phyloP scores from a whole-genome alignment of 2,329 filamentous ascomycete genomes.

The Fusarium sp. region DNA sequence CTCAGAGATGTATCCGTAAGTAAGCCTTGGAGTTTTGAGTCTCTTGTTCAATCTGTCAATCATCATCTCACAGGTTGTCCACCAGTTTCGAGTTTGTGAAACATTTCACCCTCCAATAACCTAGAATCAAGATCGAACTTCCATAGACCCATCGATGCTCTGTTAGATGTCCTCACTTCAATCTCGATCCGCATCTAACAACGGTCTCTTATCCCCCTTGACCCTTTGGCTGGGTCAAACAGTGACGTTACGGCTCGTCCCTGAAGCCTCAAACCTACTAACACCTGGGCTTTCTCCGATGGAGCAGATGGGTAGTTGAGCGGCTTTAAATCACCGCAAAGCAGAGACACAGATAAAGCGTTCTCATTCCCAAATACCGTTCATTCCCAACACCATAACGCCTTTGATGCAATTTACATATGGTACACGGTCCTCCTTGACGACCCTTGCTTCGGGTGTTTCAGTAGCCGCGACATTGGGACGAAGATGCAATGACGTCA shows the following conservation, averaged over 20 bases:
- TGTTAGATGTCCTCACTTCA: slow-evolving; percentile 15
- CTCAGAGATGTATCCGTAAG: too few relatives aligned
- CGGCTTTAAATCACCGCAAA: not conserved
- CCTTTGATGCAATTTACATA: slow-evolving; percentile 27
- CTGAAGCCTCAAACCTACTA: slow-evolving; percentile 17
- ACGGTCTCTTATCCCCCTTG: slow-evolving; percentile 5
- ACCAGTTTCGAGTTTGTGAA: slow-evolving; percentile 28
- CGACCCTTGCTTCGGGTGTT: slow-evolving; percentile 29
- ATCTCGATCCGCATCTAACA: slow-evolving; percentile 10
- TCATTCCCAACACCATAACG: slow-evolving; percentile 28
- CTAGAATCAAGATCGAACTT: slow-evolving; percentile 32
- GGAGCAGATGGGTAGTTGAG: not conserved
- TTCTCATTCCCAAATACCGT: slow-evolving; percentile 23
- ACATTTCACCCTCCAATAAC: slow-evolving; percentile 25
- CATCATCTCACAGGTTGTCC: slow-evolving; percentile 6
- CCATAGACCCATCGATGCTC: slow-evolving; percentile 24
- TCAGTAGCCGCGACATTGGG: not conserved
- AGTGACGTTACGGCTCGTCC: slow-evolving; percentile 32
- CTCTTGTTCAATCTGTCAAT: slow-evolving; percentile 5
- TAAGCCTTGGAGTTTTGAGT: slow-evolving; percentile 3
- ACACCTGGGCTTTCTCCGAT: not conserved
- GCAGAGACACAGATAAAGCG: slow-evolving; percentile 5
- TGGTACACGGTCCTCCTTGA: slow-evolving; percentile 15
- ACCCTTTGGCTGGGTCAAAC: slow-evolving; percentile 13
- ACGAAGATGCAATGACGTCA: slow-evolving; percentile 10